Conservation (phyloP, 2,329 filamentous ascomycete species). For the Claviceps sp. region DNA sequence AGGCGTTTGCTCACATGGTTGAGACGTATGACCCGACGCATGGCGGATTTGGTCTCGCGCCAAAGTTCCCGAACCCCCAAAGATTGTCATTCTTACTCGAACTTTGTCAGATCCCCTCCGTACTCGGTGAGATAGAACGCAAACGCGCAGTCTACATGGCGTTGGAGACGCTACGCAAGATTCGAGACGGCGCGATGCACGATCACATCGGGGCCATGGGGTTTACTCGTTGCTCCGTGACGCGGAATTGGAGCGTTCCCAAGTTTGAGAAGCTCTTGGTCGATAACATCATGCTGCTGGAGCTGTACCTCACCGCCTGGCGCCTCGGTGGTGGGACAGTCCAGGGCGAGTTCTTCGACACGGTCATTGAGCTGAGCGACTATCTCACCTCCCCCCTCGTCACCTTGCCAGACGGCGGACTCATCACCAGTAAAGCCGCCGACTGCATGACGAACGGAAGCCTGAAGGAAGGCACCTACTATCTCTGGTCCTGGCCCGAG, state of each 20-base stretch:
- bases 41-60: constrained; percentile 68
- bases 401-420: constrained; percentile 54
- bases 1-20: constrained; percentile 70
- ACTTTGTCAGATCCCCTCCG: constrained; percentile 55
- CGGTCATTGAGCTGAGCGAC: constrained; percentile 70
- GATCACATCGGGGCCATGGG: constrained; percentile 39
- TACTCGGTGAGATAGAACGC: constrained; percentile 76
- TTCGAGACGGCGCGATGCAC: constrained; percentile 42
- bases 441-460: constrained; percentile 62
- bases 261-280: constrained; percentile 97
- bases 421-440: constrained; percentile 81
- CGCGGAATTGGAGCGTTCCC: constrained; percentile 81
- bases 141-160: constrained; percentile 65
- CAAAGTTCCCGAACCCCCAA: constrained; percentile 81
- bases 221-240: constrained; percentile 70
- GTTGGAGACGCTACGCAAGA: constrained; percentile 63
- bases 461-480: constrained; percentile 84
- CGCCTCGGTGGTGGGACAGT: constrained; percentile 37
- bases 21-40: constrained; percentile 66
- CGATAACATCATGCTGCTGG: constrained; percentile 76
- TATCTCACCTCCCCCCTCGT: constrained; percentile 55
- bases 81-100: constrained; percentile 74
- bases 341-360: constrained; percentile 60
- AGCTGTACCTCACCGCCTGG: constrained; percentile 79
- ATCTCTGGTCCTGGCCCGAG: constrained; percentile 84